Evolutionary conservation across 2,329 filamentous ascomycete species (phyloP).

Genomic region (Fusarium nematophilum): DNA sequence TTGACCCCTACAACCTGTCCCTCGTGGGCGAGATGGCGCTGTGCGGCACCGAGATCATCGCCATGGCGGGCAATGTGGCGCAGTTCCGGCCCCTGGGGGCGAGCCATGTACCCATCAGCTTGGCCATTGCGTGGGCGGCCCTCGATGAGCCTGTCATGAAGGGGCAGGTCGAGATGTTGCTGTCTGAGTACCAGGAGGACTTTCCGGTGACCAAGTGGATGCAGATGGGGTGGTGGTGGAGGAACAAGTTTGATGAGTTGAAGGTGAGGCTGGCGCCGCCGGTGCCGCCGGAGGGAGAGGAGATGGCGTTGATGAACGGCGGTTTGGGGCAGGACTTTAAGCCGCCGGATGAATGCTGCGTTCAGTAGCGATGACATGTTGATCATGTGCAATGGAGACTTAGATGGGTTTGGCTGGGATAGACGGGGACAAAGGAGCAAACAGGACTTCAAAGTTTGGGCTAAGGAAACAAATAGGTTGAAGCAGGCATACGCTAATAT

Average conservation of each 20-base stretch:
- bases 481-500: neutral
- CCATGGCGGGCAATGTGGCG: conserved; percentile 17
- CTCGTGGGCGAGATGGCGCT: conserved; percentile 23
- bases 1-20: conserved; percentile 25
- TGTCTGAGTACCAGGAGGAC: conserved; percentile 32
- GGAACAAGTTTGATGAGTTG: conserved; percentile 24
- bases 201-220: conserved; percentile 29
- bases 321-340: neutral
- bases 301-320: neutral
- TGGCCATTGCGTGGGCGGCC: conserved; percentile 29
- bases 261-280: conserved; percentile 14
- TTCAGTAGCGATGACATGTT: conserved; percentile 14
- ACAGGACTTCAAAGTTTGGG: neutral
- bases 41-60: conserved; percentile 24
- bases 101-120: conserved; percentile 28
- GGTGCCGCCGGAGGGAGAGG: neutral
- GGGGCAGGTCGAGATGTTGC: conserved; percentile 11
- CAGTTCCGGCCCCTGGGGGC: conserved; percentile 26
- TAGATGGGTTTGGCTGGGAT: neutral
- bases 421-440: neutral
- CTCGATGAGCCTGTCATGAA: conserved; percentile 30
- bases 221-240: conserved; percentile 32
- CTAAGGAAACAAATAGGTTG: neutral
- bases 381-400: neutral
- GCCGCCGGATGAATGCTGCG: conserved; percentile 26